Percentiles rank a stretch among this genome's conserved stretches.
Evolutionary conservation across 140 eudicot genomes (phyloP).

Genomic region (Flaveria floridana): DNA sequence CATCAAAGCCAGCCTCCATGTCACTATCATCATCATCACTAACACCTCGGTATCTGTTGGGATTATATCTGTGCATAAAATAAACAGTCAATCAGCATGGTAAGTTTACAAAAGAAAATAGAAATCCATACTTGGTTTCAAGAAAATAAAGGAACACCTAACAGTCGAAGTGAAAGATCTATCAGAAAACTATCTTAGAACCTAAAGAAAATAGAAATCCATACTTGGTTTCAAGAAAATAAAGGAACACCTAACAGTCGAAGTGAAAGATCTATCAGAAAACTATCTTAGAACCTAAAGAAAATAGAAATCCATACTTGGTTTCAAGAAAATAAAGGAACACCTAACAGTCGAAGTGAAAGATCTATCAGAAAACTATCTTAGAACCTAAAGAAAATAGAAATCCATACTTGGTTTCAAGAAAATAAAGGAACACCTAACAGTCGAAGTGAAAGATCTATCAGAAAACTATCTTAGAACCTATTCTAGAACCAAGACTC

Average conservation of each 20-base stretch:
- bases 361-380: not conserved
- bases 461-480: not conserved
- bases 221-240: not conserved
- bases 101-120: not conserved
- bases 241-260: too few species aligned
- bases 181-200: not conserved
- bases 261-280: not conserved
- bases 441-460: too few species aligned
- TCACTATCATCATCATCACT: slow-evolving; percentile 63
- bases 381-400: not conserved
- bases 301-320: not conserved
- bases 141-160: not conserved
- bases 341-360: too few species aligned
- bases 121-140: not conserved
- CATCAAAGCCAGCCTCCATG: slow-evolving; percentile 77
- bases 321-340: not conserved
- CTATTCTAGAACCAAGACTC: not conserved
- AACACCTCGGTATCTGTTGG: slow-evolving; percentile 40
- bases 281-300: not conserved
- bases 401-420: not conserved
- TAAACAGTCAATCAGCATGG: not conserved
- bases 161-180: too few species aligned
- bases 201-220: not conserved
- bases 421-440: not conserved
- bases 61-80: slow-evolving; percentile 56